These are phyloP conservation scores for Pythium phragmiticola DNA, from an alignment of 352 stramenopile species.

Conservation along the genomic window DNA sequence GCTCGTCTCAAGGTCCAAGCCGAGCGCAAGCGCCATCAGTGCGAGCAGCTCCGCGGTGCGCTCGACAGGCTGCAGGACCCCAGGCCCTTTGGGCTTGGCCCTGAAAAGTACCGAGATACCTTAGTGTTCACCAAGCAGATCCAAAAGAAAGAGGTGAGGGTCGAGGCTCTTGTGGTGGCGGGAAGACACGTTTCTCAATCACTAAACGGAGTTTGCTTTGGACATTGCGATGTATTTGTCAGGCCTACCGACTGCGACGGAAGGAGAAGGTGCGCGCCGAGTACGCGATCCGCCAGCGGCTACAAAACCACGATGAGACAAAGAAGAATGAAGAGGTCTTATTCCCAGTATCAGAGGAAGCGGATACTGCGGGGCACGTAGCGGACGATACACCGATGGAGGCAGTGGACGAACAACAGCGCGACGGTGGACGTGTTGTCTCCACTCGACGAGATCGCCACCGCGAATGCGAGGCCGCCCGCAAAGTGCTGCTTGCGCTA, in stretches of 20 bases:
- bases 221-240: neutral
- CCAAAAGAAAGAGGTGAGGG: conserved; percentile 34
- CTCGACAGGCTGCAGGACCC: conserved; percentile 25
- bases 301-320: neutral
- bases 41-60: conserved; percentile 21
- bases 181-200: too few relatives aligned
- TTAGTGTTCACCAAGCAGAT: conserved; percentile 26
- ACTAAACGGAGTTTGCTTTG: too few relatives aligned
- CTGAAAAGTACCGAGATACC: conserved; percentile 1
- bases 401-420: neutral
- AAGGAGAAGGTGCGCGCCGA: conserved; percentile 15
- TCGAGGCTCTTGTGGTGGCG: neutral
- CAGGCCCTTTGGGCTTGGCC: conserved; percentile 16
- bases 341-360: too few relatives aligned
- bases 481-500: conserved; percentile 27
- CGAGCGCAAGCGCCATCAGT: conserved; percentile 26
- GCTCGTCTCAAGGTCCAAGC: conserved; percentile 30
- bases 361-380: neutral
- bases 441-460: neutral
- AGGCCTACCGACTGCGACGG: conserved; percentile 7
- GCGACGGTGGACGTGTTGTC: neutral
- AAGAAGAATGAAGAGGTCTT: neutral
- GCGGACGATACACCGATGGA: neutral
- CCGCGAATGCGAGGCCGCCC: conserved; percentile 2
- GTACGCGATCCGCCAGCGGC: conserved; percentile 2